Conservation (phyloP, 2,329 filamentous ascomycete species). For the Neoscytalidium dimidiatum region DNA sequence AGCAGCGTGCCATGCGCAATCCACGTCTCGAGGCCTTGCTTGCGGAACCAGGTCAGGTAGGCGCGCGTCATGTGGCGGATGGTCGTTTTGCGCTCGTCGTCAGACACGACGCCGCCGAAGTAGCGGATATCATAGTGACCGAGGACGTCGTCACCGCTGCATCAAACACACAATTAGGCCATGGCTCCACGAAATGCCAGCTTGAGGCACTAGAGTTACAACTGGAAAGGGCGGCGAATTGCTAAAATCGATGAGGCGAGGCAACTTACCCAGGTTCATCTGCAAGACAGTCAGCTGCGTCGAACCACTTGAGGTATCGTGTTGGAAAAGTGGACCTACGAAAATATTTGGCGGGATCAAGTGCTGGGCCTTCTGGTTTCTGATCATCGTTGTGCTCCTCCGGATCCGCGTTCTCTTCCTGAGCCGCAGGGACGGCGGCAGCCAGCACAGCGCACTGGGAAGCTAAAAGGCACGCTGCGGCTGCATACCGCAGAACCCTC, state of each 20-base stretch:
- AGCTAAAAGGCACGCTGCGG: not conserved
- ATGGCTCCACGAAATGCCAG: not conserved
- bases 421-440: not conserved
- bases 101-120: conserved; percentile 64
- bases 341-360: conserved; percentile 16
- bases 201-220: not conserved
- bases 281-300: not conserved
- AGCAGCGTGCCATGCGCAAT: conserved; percentile 81
- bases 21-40: conserved; percentile 75
- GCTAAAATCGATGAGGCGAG: not conserved
- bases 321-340: conserved; percentile 7
- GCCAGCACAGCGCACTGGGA: not conserved
- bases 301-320: not conserved
- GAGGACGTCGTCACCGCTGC: conserved; percentile 52
- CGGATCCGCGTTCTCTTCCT: conserved; percentile 5
- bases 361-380: not conserved
- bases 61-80: conserved; percentile 71
- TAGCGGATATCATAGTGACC: conserved; percentile 76
- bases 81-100: conserved; percentile 66
- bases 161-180: not conserved
- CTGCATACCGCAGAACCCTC: conserved; percentile 4
- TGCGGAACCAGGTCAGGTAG: conserved; percentile 68
- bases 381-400: not conserved
- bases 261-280: conserved; percentile 19
- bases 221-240: not conserved